Evolutionary conservation across 2,329 filamentous ascomycete genomes (phyloP).

Genomic region (Grosmannia clavigera): DNA sequence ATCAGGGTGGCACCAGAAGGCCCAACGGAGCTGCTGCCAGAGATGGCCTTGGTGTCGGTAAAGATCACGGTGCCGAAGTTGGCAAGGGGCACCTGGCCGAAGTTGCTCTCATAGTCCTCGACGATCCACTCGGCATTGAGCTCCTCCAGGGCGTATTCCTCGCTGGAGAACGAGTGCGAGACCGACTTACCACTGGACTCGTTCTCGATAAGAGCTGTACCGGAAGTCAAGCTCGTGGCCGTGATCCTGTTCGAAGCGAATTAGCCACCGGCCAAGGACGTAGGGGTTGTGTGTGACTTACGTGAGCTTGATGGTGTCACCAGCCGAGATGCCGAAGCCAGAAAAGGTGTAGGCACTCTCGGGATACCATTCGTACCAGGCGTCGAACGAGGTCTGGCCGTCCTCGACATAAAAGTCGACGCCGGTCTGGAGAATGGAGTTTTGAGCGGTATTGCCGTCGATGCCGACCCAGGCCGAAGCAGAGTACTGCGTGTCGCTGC

Average conservation of each 20-base stretch:
- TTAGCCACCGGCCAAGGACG: not conserved
- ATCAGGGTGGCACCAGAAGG: constrained; percentile 28
- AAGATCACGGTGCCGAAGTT: constrained; percentile 11
- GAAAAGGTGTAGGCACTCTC: constrained; percentile 15
- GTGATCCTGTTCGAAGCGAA: not conserved
- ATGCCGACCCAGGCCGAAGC: constrained; percentile 19
- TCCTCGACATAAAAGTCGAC: constrained; percentile 12
- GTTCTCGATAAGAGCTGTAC: constrained; percentile 11
- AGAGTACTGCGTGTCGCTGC: constrained; percentile 13
- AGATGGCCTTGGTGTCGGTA: constrained; percentile 22
- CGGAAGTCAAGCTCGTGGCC: constrained; percentile 8
- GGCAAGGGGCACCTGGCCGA: constrained; percentile 15
- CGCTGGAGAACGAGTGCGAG: constrained; percentile 30
- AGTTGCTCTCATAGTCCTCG: constrained; percentile 15
- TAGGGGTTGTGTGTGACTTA: not conserved
- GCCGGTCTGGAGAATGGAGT: constrained; percentile 17
- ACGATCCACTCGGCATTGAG: constrained; percentile 18
- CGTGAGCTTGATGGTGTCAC: constrained; percentile 17
- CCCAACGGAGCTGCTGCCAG: constrained; percentile 18
- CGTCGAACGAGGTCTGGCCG: constrained; percentile 2
- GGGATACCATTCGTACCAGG: constrained; percentile 20
- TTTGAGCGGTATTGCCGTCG: constrained; percentile 17
- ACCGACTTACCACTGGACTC: constrained; percentile 31
- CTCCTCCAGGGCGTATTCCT: constrained; percentile 11
- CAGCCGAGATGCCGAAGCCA: constrained; percentile 15